These are phyloP conservation scores for Leptographium lundbergii DNA, from an alignment of 2,329 filamentous ascomycete species.

Conservation along the genomic window DNA sequence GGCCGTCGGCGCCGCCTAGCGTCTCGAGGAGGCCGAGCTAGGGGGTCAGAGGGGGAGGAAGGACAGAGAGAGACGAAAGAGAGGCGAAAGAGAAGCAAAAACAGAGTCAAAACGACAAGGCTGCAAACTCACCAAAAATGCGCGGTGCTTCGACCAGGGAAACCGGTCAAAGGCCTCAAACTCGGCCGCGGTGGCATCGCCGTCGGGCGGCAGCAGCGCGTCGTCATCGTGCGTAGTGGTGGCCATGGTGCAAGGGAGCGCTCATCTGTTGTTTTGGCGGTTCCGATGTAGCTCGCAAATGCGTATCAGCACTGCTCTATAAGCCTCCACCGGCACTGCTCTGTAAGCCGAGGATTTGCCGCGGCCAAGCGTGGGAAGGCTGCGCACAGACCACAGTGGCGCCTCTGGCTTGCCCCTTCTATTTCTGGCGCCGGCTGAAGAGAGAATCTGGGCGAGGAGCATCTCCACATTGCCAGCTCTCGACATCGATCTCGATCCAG, in stretches of 20 bases:
- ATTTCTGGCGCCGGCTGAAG: not conserved
- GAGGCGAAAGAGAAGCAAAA: not conserved
- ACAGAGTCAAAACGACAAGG: not conserved
- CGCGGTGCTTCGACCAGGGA: conserved; percentile 12
- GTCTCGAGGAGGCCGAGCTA: conserved; percentile 14
- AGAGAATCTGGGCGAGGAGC: too few species aligned
- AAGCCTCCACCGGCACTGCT: not conserved
- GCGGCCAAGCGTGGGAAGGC: not conserved
- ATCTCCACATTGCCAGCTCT: too few species aligned
- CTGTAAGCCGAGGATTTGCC: not conserved
- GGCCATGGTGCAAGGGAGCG: not conserved
- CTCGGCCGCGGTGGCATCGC: conserved; percentile 1
- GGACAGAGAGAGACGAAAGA: not conserved
- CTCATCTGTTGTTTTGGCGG: not conserved
- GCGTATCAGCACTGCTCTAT: too few species aligned
- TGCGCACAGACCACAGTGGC: not conserved
- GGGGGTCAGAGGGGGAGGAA: not conserved
- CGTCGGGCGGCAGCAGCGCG: not conserved
- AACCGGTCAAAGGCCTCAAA: conserved; percentile 13
- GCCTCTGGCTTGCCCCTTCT: not conserved
- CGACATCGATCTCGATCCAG: too few species aligned
- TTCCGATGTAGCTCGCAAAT: too few species aligned
- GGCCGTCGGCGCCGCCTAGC: conserved; percentile 12
- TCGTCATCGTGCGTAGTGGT: not conserved
- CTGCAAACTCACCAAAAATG: conserved; percentile 9